Conservation (phyloP, 257 asterid species). For the Solanum piurae region DNA sequence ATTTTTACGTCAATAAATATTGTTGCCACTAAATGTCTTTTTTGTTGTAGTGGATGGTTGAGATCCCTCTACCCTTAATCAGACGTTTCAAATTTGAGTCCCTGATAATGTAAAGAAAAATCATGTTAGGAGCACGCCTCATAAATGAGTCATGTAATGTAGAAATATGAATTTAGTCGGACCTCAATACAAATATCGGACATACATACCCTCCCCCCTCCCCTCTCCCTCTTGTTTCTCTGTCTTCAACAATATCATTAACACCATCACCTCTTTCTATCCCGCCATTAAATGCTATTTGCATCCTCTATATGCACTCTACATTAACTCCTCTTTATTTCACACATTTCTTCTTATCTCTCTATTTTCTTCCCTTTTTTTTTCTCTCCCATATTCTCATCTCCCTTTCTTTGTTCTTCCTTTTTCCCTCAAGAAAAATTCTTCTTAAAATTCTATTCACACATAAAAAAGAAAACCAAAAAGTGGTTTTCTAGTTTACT, state of each 20-base stretch:
- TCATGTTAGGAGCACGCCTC: neutral
- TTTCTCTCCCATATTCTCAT: neutral
- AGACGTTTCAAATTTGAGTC: accelerated
- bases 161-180: neutral
- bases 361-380: neutral
- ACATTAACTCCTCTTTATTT: slow-evolving; percentile 52
- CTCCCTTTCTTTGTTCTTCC: neutral
- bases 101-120: too few relatives aligned
- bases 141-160: neutral
- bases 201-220: slow-evolving; percentile 3
- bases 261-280: slow-evolving; percentile 13
- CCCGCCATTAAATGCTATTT: slow-evolving; percentile 67
- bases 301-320: slow-evolving; percentile 65
- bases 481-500: neutral
- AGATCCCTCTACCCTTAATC: neutral
- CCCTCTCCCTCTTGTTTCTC: slow-evolving; percentile 13
- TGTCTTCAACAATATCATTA: slow-evolving; percentile 42
- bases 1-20: neutral
- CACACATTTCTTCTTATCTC: neutral
- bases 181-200: neutral
- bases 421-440: slow-evolving; percentile 10
- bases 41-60: neutral
- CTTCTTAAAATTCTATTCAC: slow-evolving; percentile 61
- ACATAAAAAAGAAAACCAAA: neutral
- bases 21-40: neutral